Evolutionary conservation across 257 asterid species (phyloP), one percentile per base, ranked within the genome.

Genomic region (Echium plantagineum): DNA sequence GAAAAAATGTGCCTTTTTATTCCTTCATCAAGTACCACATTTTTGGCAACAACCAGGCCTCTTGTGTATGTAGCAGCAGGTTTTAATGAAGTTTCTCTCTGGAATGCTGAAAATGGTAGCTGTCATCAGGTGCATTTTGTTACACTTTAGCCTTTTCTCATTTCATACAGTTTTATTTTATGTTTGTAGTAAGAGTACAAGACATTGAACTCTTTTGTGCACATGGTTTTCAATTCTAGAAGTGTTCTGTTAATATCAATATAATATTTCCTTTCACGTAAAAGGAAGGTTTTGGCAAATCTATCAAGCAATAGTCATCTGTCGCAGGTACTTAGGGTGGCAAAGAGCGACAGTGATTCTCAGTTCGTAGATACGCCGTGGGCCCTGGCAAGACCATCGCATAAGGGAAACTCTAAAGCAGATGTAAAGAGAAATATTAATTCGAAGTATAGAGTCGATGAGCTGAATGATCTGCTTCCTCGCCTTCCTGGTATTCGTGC

Each of bases 101-200:
- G 99, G 99, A 86, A 89, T 77, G 96, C 97, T 46, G 99, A 93
- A 81, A 85, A 84, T 62, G 96, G 96, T 52, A 89, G 97, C 86
- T 85, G 99, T 76, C 99, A 93, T 75, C 97, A 93, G 99, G 99
- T 89, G 77, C 38, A 13, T 42, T 42, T 42, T 42, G 48, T 10
- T 15, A 12, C 10, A 8, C 48, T 42, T 42, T 42, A 42, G 48
- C 15, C 3, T 42, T 9, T 15, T 12, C 8, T 10, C 15, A 42
- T 42, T 42, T 1, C 15, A 42, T 42, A 42, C 1, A 42, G 15
- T 3, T 42, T 42, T 42, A 42, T 12, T 42, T 6, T 42, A 10
- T 0, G 15, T 8, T 32, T 42, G 48, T 42, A 42, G 10, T 42
- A 7, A 42, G 2, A 42, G 15, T 26, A 26, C 5, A 26, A 26